phyloP scores from a whole-genome alignment of 2,329 filamentous ascomycete genomes.

The Colletotrichum eremochloae region DNA sequence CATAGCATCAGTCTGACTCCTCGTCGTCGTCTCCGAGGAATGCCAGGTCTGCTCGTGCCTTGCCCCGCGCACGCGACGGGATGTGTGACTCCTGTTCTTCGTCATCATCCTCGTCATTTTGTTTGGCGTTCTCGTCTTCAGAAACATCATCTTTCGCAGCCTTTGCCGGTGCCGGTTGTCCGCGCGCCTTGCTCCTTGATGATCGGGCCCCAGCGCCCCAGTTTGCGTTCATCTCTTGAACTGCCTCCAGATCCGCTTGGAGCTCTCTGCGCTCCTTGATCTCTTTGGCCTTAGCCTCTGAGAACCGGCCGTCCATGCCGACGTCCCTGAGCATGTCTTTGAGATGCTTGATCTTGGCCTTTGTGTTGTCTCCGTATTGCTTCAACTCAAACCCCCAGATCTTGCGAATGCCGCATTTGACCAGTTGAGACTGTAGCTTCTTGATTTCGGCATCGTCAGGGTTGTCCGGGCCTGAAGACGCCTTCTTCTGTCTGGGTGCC shows the following conservation, averaged over 20 bases:
- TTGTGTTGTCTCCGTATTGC: conserved; percentile 75
- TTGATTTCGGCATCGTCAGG: conserved; percentile 87
- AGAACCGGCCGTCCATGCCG: conserved; percentile 92
- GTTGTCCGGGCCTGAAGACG: conserved; percentile 66
- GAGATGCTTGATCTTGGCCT: conserved; percentile 86
- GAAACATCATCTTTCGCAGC: conserved; percentile 49
- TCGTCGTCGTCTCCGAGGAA: conserved; percentile 78
- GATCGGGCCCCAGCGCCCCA: conserved; percentile 75
- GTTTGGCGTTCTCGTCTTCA: conserved; percentile 47
- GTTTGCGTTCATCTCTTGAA: conserved; percentile 82
- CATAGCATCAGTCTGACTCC: conserved; percentile 64
- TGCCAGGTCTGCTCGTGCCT: conserved; percentile 66
- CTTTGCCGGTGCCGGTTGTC: conserved; percentile 49
- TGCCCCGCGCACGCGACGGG: conserved; percentile 60
- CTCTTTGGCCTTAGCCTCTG: conserved; percentile 82
- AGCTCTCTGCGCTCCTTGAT: conserved; percentile 92
- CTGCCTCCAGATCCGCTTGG: conserved; percentile 84
- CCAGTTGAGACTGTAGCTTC: conserved; percentile 84
- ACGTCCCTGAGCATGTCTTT: conserved; percentile 82
- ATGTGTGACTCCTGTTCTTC: conserved; percentile 52
- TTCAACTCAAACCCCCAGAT: conserved; percentile 91
- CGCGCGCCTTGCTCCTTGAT: conserved; percentile 51
- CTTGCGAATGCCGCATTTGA: conserved; percentile 93
- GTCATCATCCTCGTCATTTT: conserved; percentile 47
- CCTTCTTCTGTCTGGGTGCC: conserved; percentile 37